phyloP scores from a whole-genome alignment of 2,329 filamentous ascomycete species.

The Pyricularia sp. region DNA sequence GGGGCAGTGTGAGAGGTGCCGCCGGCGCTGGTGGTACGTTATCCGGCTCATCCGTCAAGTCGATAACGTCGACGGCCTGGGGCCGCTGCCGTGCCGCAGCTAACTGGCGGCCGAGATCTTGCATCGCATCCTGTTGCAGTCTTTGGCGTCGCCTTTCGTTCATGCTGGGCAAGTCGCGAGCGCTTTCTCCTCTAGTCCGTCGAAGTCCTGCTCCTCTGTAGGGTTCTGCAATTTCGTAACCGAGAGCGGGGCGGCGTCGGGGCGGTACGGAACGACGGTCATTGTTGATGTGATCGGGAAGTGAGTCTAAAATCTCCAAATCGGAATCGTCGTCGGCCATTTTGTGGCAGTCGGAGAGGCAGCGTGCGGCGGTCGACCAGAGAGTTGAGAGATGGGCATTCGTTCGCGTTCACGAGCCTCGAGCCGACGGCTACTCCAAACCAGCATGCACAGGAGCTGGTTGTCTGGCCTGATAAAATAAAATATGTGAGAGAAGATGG shows the following conservation, averaged over 20 bases:
- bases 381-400: background rate
- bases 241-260: background rate
- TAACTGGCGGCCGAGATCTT: background rate
- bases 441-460: background rate
- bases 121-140: background rate
- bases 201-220: background rate
- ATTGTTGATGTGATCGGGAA: background rate
- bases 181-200: background rate
- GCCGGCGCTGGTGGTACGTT: constrained; percentile 22
- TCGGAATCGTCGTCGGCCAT: constrained; percentile 2
- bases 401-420: background rate
- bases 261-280: background rate
- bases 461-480: background rate
- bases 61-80: constrained; percentile 26
- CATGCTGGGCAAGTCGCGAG: background rate
- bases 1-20: constrained; percentile 5
- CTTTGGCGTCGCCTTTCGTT: background rate
- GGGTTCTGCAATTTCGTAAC: too few species aligned
- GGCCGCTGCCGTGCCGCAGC: background rate
- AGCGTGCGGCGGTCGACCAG: background rate
- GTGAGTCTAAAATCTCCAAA: background rate
- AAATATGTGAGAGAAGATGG: background rate
- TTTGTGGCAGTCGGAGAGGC: background rate
- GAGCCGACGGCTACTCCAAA: background rate
- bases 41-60: constrained; percentile 41